Base-by-base conservation (phyloP, 2,329 filamentous ascomycete genomes). In the Botrytis deweyae region DNA sequence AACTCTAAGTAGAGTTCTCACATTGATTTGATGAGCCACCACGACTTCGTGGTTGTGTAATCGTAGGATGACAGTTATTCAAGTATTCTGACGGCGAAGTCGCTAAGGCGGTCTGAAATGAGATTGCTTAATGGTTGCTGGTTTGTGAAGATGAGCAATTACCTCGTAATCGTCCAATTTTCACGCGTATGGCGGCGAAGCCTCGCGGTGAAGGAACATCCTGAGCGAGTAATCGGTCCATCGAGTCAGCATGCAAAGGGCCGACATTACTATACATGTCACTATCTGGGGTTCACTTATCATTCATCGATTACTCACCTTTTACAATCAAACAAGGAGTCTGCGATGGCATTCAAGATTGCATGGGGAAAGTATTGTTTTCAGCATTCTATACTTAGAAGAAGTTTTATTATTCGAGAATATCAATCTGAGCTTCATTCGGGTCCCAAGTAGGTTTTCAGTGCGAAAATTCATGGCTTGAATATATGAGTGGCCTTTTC, bases 1-100 rank as follows among this genome's bases (percentile, higher is more conserved):
- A 58, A 58, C n/a, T 42, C 66, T 58, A 58, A 58, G 36, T 68
- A 68, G 66, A 68, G 66, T 58, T 68, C 46, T 68, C 55, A 68
- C 49, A 29, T n/a, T 68, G 40, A 33, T 68, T 68, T 25, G 36
- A 68, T 58, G 66, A 68, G 66, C 66, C 66, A 58, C 66, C 66
- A 68, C 66, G n/a, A 68, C 36, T 68, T 40, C n/a, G 36, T 58
- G 44, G 49, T 58, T 22, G 49, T 68, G 66, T 33, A 33, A 42
- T 42, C 66, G 36, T 68, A 33, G 36, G 36, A 10, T 58, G 36
- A 22, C 49, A 58, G 6, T 16, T 29, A 25, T 33, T 58, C 66
- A 22, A 33, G 10, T 58, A 33, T 22, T 22, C 18, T 42, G 49
- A 68, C 66, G 36, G 66, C 66, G 66, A 68, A 68, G 66, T 68